Percentiles rank a stretch among this genome's conserved stretches.
Evolutionary conservation across 495 filamentous ascomycete genomes (phyloP).

Genomic region (Gamarada debralockiae): DNA sequence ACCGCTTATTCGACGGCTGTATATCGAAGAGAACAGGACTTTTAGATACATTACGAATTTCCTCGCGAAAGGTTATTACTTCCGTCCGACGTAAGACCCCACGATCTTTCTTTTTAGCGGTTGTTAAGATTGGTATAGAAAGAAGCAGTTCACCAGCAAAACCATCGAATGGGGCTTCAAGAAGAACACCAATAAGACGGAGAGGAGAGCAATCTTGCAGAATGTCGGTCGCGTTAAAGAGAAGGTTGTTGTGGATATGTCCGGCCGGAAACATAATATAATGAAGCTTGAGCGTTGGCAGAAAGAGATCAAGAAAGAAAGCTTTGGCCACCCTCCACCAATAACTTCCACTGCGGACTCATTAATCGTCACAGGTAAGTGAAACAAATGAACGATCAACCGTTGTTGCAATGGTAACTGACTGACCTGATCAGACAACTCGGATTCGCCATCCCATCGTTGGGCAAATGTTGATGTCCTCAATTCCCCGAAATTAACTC

Average conservation of each 20-base stretch:
- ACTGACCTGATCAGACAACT: too few species aligned
- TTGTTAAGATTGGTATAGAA: background rate
- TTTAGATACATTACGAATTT: constrained; percentile 1
- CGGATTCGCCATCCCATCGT: background rate
- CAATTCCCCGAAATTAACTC: background rate
- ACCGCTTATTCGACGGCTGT: background rate
- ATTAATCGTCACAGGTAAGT: too few species aligned
- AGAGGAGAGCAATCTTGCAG: background rate
- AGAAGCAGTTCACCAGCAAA: constrained; percentile 3
- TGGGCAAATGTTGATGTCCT: background rate
- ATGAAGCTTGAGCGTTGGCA: constrained; percentile 1
- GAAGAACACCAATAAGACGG: background rate
- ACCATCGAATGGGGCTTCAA: constrained; percentile 3
- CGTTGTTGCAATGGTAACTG: too few species aligned
- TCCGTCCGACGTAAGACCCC: constrained; percentile 4
- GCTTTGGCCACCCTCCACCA: too few species aligned
- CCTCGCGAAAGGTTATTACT: background rate
- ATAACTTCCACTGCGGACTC: too few species aligned
- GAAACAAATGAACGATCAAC: too few species aligned
- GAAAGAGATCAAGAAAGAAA: too few species aligned
- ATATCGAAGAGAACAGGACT: constrained; percentile 5
- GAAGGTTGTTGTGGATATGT: background rate
- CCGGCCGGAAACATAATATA: background rate
- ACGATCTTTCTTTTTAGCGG: too few species aligned
- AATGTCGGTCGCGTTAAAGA: background rate